phyloP scores from a whole-genome alignment of 805 yeast genomes.

The Torulaspora delbrueckii region DNA sequence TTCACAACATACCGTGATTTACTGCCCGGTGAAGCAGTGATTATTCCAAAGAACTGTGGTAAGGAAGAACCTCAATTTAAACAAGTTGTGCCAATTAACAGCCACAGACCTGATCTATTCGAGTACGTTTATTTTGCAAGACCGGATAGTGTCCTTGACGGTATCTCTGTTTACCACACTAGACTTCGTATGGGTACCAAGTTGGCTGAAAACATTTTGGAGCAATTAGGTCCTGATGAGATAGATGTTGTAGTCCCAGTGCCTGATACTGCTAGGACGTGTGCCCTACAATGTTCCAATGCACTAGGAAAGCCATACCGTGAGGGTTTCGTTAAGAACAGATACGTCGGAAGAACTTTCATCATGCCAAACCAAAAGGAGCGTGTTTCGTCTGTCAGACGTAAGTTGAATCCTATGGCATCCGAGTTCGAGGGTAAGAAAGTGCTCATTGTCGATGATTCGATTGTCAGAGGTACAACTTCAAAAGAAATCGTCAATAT shows the following conservation, averaged over 20 bases:
- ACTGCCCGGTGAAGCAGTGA: constrained; percentile 93
- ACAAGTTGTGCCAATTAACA: constrained; percentile 73
- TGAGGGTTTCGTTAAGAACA: constrained; percentile 94
- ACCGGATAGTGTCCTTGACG: constrained; percentile 94
- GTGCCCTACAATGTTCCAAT: constrained; percentile 89
- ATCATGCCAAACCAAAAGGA: constrained; percentile 98
- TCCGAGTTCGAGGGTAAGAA: constrained; percentile 80
- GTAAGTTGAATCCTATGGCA: constrained; percentile 94
- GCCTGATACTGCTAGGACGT: constrained; percentile 96
- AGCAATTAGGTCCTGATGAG: constrained; percentile 44
- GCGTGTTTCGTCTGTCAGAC: constrained; percentile 87
- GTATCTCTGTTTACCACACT: constrained; percentile 91
- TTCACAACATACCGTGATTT: constrained; percentile 75
- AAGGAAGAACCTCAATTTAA: constrained; percentile 61
- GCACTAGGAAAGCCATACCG: constrained; percentile 77
- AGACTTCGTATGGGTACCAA: constrained; percentile 91
- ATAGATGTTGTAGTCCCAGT: constrained; percentile 97
- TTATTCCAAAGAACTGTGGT: constrained; percentile 72
- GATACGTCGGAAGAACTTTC: constrained; percentile 96
- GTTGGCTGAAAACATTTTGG: constrained; percentile 66
- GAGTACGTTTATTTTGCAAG: constrained; percentile 98
- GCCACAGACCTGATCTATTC: constrained; percentile 91
- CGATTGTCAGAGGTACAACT: constrained; percentile 96
- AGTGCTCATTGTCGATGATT: constrained; percentile 91
- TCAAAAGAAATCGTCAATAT: constrained; percentile 92